Base-by-base conservation (phyloP, 2,329 filamentous ascomycete species). In the Xylaria digitata region DNA sequence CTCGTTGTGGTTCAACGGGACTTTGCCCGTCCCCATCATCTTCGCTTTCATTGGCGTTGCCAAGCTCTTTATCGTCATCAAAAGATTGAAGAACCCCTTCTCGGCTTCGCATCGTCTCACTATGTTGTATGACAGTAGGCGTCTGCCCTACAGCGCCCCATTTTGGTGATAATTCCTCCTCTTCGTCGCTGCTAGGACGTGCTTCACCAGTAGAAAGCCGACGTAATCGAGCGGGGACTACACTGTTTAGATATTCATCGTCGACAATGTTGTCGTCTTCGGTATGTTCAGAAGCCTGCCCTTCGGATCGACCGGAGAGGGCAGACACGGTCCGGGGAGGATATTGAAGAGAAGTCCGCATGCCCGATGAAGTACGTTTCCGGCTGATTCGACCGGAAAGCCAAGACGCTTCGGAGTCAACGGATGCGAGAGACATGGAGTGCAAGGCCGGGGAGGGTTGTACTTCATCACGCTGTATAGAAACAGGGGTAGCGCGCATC, bases 391-490 rank as follows among this genome's bases (percentile, higher is more conserved):
- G 89, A 17, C 95, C 94, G 3, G 94, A 96, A 50, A 99, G 89
- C 96, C 96, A 99, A 0, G 94, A 97, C 4, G 88, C 96, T 81
- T 99, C 96, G 0, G 94, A 97, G 76, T 97, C 96, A 66, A 98
- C 93, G 0, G 94, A 97, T 1, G 94, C 96, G 19, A 98, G 85
- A 0, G 95, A 98, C 78, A 94, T 91, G 34, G 94, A 93, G 76
- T 94, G 86, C 42, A 81, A 85, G 71, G 85, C 89, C 19, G 83
- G 88, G 5, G 85, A 89, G 30, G 81, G 77, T 26, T 82, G 80
- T 4, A 80, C 75, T 30, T 79, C 78, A 37, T 82, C 80, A 68
- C 76, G 80, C 65, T 79, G 76, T 64, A 80, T 79, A 34, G 81
- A 83, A 13, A 80, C 84, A 8, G 83, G 82, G 1, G 82, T 85